Percentiles rank a stretch among this genome's conserved stretches.
Evolutionary conservation across 305 asterid species (phyloP).

Genomic region (Ilex paraguariensis): DNA sequence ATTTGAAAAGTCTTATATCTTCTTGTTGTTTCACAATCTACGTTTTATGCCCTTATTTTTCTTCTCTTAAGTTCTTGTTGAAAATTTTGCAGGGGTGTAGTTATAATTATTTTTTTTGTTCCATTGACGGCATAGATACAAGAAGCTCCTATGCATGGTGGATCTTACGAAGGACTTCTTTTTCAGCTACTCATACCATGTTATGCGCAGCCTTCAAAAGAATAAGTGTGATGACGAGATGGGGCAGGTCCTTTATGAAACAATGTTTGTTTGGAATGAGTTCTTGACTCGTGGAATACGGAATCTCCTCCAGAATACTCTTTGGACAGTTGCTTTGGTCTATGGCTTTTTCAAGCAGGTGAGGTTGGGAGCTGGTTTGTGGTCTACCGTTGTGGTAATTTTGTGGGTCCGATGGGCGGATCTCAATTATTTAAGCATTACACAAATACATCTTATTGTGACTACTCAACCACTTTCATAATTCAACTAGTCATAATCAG

Average conservation of each 20-base stretch:
- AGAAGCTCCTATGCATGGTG: conserved; percentile 89
- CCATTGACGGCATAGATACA: conserved; percentile 56
- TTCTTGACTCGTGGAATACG: conserved; percentile 89
- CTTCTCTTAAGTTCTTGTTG: conserved; percentile 10
- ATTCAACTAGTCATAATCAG: too few species aligned
- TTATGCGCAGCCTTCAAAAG: conserved; percentile 94
- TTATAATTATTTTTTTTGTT: conserved; percentile 15
- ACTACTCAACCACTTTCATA: too few species aligned
- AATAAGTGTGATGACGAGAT: conserved; percentile 59
- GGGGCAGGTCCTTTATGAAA: conserved; percentile 66
- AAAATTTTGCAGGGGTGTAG: background rate
- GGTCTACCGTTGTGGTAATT: background rate
- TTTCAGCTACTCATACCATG: conserved; percentile 95
- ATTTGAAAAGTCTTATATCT: conserved; percentile 10
- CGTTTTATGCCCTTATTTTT: conserved; percentile 5
- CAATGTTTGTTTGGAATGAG: conserved; percentile 99
- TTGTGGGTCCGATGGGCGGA: too few species aligned
- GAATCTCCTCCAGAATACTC: conserved; percentile 70
- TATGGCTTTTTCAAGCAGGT: conserved; percentile 98
- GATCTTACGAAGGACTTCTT: conserved; percentile 98
- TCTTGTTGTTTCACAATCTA: background rate
- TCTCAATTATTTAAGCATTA: too few species aligned
- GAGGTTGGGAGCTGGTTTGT: conserved; percentile 9
- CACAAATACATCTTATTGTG: too few species aligned
- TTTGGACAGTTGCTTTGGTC: conserved; percentile 96